phyloP scores from a whole-genome alignment of 208 protist genomes.

The Leishmania turanica region DNA sequence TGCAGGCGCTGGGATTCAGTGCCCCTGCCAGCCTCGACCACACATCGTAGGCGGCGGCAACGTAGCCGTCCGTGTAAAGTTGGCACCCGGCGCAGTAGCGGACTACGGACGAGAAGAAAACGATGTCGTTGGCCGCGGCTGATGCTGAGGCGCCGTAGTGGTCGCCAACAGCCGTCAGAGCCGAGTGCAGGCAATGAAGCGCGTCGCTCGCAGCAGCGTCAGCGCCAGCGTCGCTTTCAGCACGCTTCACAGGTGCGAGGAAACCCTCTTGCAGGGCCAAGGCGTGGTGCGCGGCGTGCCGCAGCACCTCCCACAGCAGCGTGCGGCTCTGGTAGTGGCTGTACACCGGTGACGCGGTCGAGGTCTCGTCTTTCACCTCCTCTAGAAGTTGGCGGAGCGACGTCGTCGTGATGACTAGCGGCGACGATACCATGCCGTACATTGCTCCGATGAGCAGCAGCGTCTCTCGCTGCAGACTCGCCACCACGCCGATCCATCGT shows the following conservation, averaged over 20 bases:
- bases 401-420: constrained; percentile 28
- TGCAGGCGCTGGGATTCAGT: constrained; percentile 19
- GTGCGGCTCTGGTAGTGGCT: neutral
- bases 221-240: neutral
- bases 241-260: constrained; percentile 2
- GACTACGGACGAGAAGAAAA: constrained; percentile 58
- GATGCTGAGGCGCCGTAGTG: constrained; percentile 44
- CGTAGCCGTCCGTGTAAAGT: constrained; percentile 49
- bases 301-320: constrained; percentile 40
- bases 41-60: constrained; percentile 61
- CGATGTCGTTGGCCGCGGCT: constrained; percentile 28
- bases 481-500: constrained; percentile 41
- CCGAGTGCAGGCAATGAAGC: constrained; percentile 36
- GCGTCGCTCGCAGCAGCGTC: neutral
- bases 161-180: constrained; percentile 34
- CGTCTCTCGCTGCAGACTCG: constrained; percentile 54
- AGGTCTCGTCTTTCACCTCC: constrained; percentile 36
- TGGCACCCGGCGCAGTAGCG: constrained; percentile 53
- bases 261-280: constrained; percentile 51
- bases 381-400: constrained; percentile 32
- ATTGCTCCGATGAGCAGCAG: constrained; percentile 53
- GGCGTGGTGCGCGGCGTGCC: constrained; percentile 57
- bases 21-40: constrained; percentile 39
- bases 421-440: constrained; percentile 59
- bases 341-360: constrained; percentile 19